Evolutionary conservation across 306 rosid species (phyloP).

Genomic region (Urtica urens): DNA sequence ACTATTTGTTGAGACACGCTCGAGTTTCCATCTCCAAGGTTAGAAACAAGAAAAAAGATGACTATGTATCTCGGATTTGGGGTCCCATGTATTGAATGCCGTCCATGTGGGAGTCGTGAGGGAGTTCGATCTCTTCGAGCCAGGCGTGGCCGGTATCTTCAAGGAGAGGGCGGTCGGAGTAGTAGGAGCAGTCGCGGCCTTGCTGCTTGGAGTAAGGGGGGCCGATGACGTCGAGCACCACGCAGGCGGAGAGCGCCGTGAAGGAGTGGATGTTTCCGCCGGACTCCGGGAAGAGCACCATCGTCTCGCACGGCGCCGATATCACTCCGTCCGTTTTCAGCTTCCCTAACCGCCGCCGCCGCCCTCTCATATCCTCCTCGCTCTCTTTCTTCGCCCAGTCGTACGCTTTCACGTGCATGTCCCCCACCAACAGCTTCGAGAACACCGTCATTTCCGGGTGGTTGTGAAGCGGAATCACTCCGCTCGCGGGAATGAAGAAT

Average conservation of each 20-base stretch:
- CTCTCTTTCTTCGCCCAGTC: slow-evolving; percentile 36
- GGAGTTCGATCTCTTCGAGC: no score
- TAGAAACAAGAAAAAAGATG: background rate
- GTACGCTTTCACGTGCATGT: slow-evolving; percentile 38
- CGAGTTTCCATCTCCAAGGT: slow-evolving; percentile 34
- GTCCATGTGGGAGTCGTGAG: no score
- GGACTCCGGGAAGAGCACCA: slow-evolving; percentile 39
- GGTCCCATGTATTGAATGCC: no score
- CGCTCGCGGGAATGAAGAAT: slow-evolving; percentile 54
- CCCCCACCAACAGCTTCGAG: slow-evolving; percentile 47
- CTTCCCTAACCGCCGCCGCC: slow-evolving; percentile 30
- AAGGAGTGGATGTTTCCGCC: slow-evolving; percentile 69
- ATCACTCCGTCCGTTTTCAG: slow-evolving; percentile 47
- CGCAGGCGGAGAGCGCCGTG: slow-evolving; percentile 43
- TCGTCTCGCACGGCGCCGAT: slow-evolving; percentile 37
- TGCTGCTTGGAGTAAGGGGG: slow-evolving; percentile 52
- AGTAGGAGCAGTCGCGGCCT: slow-evolving; percentile 59
- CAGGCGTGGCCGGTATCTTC: slow-evolving; percentile 31
- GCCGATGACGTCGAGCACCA: slow-evolving; percentile 48
- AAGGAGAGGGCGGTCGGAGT: slow-evolving; percentile 31
- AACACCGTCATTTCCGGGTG: slow-evolving; percentile 72
- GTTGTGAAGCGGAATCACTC: slow-evolving; percentile 50
- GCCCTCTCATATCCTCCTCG: background rate
- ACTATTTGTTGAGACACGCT: no score
- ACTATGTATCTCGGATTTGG: background rate